These are phyloP conservation scores for Verticillium klebahnii DNA, from an alignment of 2,329 filamentous ascomycete genomes.

Conservation along the genomic window DNA sequence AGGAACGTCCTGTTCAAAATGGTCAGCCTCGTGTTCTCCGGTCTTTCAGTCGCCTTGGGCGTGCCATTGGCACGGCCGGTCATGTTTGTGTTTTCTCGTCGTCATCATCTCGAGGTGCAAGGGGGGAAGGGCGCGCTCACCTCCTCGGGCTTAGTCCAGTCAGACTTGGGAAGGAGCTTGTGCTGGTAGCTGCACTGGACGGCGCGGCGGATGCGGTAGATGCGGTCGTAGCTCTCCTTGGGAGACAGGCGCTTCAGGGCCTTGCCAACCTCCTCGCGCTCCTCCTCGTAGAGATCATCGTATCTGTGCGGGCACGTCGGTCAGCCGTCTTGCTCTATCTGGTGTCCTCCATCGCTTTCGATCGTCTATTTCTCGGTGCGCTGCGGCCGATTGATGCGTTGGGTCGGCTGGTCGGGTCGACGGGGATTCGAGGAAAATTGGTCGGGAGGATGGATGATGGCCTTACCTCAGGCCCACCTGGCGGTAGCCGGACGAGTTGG, in stretches of 20 bases:
- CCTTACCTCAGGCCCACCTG: constrained; percentile 83
- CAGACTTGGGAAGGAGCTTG: constrained; percentile 57
- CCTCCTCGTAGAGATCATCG: constrained; percentile 94
- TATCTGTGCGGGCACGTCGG: constrained; percentile 48
- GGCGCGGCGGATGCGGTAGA: constrained; percentile 94
- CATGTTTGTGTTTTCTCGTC: background rate
- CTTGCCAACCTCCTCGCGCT: constrained; percentile 78
- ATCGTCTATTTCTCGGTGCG: background rate
- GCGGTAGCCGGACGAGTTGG: constrained; percentile 84
- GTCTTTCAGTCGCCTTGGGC: background rate
- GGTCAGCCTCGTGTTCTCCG: constrained; percentile 6
- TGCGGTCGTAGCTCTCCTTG: constrained; percentile 91
- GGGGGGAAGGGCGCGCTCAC: constrained; percentile 24
- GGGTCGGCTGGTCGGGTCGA: background rate
- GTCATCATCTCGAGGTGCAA: background rate
- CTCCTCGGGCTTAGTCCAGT: constrained; percentile 56
- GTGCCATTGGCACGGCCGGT: background rate
- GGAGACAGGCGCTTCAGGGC: constrained; percentile 86
- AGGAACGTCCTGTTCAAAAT: constrained; percentile 37
- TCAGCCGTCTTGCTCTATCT: background rate
- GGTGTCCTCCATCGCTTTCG: background rate
- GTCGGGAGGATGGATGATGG: constrained; percentile 6
- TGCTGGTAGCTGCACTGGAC: constrained; percentile 69
- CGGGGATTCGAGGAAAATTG: background rate
- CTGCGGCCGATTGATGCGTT: background rate